Base-by-base conservation (phyloP, 345 rosid species). In the Populus simonii region DNA sequence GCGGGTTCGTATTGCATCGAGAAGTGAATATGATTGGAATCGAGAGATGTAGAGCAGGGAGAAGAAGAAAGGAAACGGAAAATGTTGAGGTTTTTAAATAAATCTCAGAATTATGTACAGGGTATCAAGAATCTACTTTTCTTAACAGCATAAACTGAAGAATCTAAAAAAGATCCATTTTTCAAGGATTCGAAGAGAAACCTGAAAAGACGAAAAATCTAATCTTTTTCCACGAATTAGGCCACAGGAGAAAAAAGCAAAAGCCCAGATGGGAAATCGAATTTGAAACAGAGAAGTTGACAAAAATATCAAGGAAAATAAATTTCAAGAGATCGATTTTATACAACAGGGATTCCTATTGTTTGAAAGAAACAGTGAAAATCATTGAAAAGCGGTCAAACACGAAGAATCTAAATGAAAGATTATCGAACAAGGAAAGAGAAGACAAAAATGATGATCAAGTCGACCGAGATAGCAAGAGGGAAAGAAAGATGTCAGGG, bases 111-210 rank as follows among this genome's bases (percentile, higher is more conserved):
- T 75, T 80, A 69, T 73, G 69, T 67, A 22, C 49, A 74, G 79
- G 76, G 80, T 83, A 86, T 78, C 83, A 78, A 74, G 89, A 83
- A 85, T 86, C 89, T 79, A 67, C 78, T 76, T 80, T 80, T 36
- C 20, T 63, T 70, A 38, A 51, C 57, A 35, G 81, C 80, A 81
- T 62, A 74, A 82, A 84, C 80, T 18, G 76, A 62, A 85, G 86
- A 84, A 87, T 85, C 82, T 77, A 76, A 66, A 51, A 85, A 78
- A 75, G 80, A 69, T 70, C 71, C 66, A 57, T 18, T 80, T 76
- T 80, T 74, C 13, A 23, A 68, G 25, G 83, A 83, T 76, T 78
- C 77, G 31, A 81, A 75, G 74, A 80, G 87, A 72, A 85, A 84
- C 84, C 45, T 35, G 81, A 51, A 74, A 71, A 78, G 41, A 72